These are phyloP conservation scores for Corchorus capsularis DNA, from an alignment of 345 rosid species.

Conservation along the genomic window DNA sequence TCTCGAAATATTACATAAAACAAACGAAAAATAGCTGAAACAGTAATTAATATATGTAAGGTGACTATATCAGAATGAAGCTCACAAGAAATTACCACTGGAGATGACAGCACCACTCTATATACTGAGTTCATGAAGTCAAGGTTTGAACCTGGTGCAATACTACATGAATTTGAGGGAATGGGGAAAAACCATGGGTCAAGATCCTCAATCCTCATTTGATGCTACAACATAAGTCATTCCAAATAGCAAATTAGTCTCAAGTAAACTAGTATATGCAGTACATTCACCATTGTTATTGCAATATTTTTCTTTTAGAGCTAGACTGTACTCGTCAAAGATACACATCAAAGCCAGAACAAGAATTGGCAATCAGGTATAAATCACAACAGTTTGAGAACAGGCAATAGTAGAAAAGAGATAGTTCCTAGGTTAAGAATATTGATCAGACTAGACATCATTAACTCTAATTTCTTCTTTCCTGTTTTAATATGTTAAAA, in stretches of 20 bases:
- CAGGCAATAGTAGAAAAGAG: neutral
- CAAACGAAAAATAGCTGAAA: too few relatives aligned
- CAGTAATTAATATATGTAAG: neutral
- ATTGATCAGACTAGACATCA: neutral
- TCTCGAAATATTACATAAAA: neutral
- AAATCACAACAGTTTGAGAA: neutral
- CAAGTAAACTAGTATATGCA: neutral
- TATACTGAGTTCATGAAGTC: conserved; percentile 61
- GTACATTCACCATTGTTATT: neutral
- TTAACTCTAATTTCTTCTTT: neutral
- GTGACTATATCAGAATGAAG: conserved; percentile 6
- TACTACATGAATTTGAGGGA: conserved; percentile 57
- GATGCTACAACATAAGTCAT: conserved; percentile 39
- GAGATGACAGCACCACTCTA: conserved; percentile 85
- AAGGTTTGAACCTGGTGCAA: conserved; percentile 83
- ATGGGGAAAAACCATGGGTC: conserved; percentile 87
- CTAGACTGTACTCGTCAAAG: neutral
- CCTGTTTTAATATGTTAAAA: neutral
- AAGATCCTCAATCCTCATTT: conserved; percentile 54
- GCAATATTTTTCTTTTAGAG: neutral
- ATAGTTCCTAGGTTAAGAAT: neutral
- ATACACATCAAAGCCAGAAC: neutral
- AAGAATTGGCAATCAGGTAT: neutral
- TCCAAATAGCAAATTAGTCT: conserved; percentile 14
- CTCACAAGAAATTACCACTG: conserved; percentile 64